A percentile compares a stretch with the other conserved stretches of the same genome.
These are phyloP conservation scores for Suhomyces panamericanus DNA, from an alignment of 1,139 yeast species.

Conservation along the genomic window DNA sequence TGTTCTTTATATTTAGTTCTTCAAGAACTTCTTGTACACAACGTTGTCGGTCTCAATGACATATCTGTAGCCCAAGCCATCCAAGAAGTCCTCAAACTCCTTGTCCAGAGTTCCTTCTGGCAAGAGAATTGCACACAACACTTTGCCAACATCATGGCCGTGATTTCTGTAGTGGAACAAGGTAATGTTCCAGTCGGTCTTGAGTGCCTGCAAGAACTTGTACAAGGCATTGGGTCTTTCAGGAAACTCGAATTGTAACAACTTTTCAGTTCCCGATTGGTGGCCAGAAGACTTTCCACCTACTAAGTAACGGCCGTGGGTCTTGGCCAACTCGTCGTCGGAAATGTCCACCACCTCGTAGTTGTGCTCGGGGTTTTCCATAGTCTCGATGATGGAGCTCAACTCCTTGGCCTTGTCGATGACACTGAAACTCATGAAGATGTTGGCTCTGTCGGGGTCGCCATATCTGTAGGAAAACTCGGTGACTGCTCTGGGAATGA, in stretches of 20 bases:
- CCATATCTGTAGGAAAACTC: slow-evolving; percentile 87
- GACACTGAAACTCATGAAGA: slow-evolving; percentile 86
- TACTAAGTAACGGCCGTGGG: slow-evolving; percentile 92
- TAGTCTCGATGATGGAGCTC: slow-evolving; percentile 36
- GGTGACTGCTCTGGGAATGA: slow-evolving; percentile 86
- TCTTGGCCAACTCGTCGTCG: slow-evolving; percentile 89
- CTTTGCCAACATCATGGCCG: slow-evolving; percentile 92
- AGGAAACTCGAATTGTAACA: slow-evolving; percentile 89
- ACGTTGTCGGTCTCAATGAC: slow-evolving; percentile 81
- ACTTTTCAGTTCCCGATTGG: slow-evolving; percentile 64
- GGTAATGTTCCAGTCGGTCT: slow-evolving; percentile 85
- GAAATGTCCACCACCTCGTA: slow-evolving; percentile 82
- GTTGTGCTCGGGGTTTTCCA: slow-evolving; percentile 40
- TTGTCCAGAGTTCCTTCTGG: slow-evolving; percentile 68
- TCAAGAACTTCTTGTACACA: slow-evolving; percentile 75
- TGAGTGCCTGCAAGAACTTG: slow-evolving; percentile 69
- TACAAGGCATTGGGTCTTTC: slow-evolving; percentile 95
- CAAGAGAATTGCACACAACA: slow-evolving; percentile 83
- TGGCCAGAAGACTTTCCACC: slow-evolving; percentile 72
- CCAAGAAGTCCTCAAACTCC: slow-evolving; percentile 66
- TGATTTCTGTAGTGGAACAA: slow-evolving; percentile 95
- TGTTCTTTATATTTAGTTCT: too few relatives aligned
- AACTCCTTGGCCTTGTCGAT: slow-evolving; percentile 64
- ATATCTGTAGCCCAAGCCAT: slow-evolving; percentile 71
- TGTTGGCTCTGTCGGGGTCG: slow-evolving; percentile 61